Evolutionary conservation across 1,284 basidiomycete species (phyloP).

Genomic region (Apiotrichum mycotoxinovorans): DNA sequence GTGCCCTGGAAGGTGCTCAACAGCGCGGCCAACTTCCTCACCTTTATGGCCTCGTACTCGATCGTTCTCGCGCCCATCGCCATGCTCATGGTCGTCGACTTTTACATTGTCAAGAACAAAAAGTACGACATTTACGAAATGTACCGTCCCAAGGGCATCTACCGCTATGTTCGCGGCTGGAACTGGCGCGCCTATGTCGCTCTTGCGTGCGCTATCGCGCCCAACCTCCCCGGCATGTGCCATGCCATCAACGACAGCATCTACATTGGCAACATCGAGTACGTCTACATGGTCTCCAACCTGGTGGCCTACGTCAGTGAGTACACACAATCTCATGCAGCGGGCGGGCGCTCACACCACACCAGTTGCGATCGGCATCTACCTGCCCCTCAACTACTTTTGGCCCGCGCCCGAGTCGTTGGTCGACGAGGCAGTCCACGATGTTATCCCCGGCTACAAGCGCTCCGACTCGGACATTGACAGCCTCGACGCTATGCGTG

Average conservation of each 20-base stretch:
- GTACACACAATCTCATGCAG: not conserved
- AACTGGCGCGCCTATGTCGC: constrained; percentile 60
- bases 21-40: constrained; percentile 27
- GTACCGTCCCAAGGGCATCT: constrained; percentile 37
- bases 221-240: constrained; percentile 65
- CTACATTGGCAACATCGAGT: constrained; percentile 60
- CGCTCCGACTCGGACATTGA: not conserved
- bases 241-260: constrained; percentile 48
- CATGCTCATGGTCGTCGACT: constrained; percentile 37
- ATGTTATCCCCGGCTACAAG: constrained; percentile 13
- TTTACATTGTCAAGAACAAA: constrained; percentile 32
- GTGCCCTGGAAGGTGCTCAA: constrained; percentile 44
- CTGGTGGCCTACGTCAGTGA: constrained; percentile 2
- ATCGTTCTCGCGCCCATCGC: constrained; percentile 44
- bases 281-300: constrained; percentile 50
- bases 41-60: constrained; percentile 44
- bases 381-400: constrained; percentile 58
- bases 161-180: constrained; percentile 55
- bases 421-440: constrained; percentile 61
- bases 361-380: constrained; percentile 52
- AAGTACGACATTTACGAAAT: constrained; percentile 40
- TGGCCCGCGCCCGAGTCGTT: constrained; percentile 59
- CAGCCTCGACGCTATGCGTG: not conserved
- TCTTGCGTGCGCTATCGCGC: constrained; percentile 63
- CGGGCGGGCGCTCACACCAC: constrained; percentile 10